Base-by-base conservation (phyloP, 495 filamentous ascomycete genomes). In the Cercophora samala region DNA sequence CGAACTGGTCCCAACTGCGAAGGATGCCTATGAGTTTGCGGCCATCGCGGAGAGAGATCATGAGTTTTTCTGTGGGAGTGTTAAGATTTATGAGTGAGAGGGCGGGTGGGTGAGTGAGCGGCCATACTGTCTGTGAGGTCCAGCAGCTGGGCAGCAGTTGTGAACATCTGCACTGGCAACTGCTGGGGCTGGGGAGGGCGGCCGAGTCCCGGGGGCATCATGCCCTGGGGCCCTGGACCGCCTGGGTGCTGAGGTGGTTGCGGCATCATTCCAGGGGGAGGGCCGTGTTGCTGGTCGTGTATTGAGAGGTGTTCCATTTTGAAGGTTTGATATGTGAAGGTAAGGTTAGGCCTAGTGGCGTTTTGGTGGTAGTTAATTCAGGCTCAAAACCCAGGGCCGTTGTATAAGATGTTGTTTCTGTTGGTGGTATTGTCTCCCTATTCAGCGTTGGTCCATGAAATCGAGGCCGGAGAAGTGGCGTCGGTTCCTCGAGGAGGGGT, bases 111-210 rank as follows among this genome's bases (percentile, higher is more conserved):
- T 11, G 19, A 59, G 58, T 17, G 18, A 25, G 8, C 25, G 1
- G n/a, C n/a, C 90, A 83, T 85, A 98, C 94, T 98, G 80, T 99
- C 95, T 68, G 95, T 97, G 71, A 99, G 83, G 77, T 99, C 95
- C 51, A 98, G 79, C 55, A 99, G 80, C 78, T 97, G 94, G 61
- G 95, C 93, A 55, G 95, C 93, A 3, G 95, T 99, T 18, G 96
- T 97, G 82, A 99, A 99, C 93, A 98, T 97, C 82, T 99, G 92
- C 58, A 87, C 87, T 4, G 88, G 90, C 46, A 93, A 80, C 68
- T 88, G 86, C 69, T 85, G 85, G 53, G 81, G 78, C 37, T 79
- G 83, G 23, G 75, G 79, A 32, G 76, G 78, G 18, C 77, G 77
- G 1, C 78, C 75, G 0, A 76, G 72, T 23, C 60, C 66, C 19